Evolutionary conservation across 2,329 filamentous ascomycete genomes (phyloP).

Genomic region (Diaporthe citriasiana): DNA sequence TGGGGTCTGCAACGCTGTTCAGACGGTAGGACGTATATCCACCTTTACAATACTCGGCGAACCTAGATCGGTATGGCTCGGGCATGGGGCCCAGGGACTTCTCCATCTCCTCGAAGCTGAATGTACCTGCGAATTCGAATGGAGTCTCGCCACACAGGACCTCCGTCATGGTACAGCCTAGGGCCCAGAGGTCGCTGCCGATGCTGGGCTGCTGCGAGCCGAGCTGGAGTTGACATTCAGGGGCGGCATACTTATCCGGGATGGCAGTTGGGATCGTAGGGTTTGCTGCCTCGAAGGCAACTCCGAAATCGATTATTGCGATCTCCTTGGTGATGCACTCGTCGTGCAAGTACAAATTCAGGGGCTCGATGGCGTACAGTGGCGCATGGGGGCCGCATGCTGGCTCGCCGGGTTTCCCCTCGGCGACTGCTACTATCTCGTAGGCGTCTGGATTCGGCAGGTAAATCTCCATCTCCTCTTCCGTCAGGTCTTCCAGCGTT

Average conservation of each 20-base stretch:
- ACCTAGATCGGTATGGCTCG: background rate
- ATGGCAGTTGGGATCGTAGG: background rate
- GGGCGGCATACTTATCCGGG: background rate
- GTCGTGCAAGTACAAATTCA: background rate
- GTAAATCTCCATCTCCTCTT: background rate
- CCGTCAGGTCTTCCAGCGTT: background rate
- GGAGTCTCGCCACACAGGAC: background rate
- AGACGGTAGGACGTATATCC: background rate
- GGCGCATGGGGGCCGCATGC: background rate
- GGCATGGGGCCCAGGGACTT: background rate
- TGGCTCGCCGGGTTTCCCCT: background rate
- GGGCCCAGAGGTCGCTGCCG: background rate
- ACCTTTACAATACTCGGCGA: background rate
- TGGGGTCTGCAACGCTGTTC: background rate
- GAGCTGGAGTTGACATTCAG: background rate
- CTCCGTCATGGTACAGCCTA: background rate
- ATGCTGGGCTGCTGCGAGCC: background rate
- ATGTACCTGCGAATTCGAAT: background rate
- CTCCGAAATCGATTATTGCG: background rate
- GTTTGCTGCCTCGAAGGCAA: background rate
- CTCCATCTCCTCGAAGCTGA: background rate
- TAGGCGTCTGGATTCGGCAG: background rate
- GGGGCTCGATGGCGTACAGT: background rate
- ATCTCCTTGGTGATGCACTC: conserved; percentile 1
- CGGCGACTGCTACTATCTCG: background rate